Base-by-base conservation (phyloP, 2,329 filamentous ascomycete genomes). In the Harringtonia aguacate region DNA sequence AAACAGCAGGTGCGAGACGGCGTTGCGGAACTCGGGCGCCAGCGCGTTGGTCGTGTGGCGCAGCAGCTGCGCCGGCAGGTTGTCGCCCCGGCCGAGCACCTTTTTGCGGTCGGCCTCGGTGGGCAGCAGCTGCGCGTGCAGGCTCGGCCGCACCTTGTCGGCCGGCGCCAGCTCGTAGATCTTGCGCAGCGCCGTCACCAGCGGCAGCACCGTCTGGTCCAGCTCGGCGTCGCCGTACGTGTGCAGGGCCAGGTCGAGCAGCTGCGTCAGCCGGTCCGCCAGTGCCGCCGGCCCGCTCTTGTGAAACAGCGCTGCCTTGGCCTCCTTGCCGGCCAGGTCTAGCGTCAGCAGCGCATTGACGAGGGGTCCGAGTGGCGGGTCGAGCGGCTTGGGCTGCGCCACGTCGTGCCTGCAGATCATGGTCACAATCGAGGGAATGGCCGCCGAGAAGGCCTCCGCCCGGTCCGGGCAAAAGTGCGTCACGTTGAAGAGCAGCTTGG, bases 401-500 rank as follows among this genome's bases (percentile, higher is more conserved):
- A 81, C 67, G 14, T 79, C 61, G 18, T 66, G 65, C 40, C 67
- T 76, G 50, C 73, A 73, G 27, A 97, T 67, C 17, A 95, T 73
- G 36, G 76, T 74, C 45, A 89, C 68, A 24, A 97, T 75, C 47
- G 79, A 71, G 12, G 79, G 73, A 35, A 94, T 72, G 3, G 82
- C 78, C 20, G 74, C 66, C 2, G 77, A 77, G 56, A 95, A 94
- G 1, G 69, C 63, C 1, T 67, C 59, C 5, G 66, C 63, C 22
- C 81, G 70, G 35, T 80, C 70, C 4, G 79, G 77, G 52, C 81
- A 83, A 55, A 81, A 79, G 54, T 89, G 81, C 2, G 84, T 84
- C 43, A 95, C 70, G 61, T 95, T 95, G 70, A 94, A 97, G 41
- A 94, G 65, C 34, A 97, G 71, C 57, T 94, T 95, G 40, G 92